Base-by-base conservation (phyloP, 306 rosid genomes). In the Acacia crassicarpa region DNA sequence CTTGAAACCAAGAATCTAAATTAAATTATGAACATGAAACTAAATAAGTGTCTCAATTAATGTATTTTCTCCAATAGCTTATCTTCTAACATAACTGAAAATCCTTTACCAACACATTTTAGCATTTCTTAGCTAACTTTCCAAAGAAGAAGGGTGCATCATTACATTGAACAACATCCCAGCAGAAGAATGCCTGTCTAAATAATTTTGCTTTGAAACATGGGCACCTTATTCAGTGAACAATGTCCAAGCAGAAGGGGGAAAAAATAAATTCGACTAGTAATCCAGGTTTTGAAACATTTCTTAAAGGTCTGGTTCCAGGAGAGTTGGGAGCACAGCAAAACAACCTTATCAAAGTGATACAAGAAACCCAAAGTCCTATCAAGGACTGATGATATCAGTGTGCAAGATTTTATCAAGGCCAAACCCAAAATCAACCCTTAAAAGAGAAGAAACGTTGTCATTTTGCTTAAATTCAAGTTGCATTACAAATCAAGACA, bases 401-500 rank as follows among this genome's bases (percentile, higher is more conserved):
- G 85, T 40, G 23, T 8, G 27, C 48, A 58, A 62, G 61, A 45
- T 33, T 82, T 45, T 71, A 59, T 59, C 72, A 32, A 77, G 74
- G 72, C 20, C 32, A 77, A 67, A 22, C 45, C 78, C 38, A 20
- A 51, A 75, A 23, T 59, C 19, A 61, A 41, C 40, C 68, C 25
- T 54, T 67, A 43, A 15, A 46, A 69, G 53, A 69, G 53, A 68
- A 23, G 22, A 62, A 16, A 59, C 38, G 9, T 8, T 22, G 35
- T 58, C 71, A 54, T 53, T 67, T 61, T 27, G 35, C 27, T 25
- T 27, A 27, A 25, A 62, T 4, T n/a, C 70, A 82, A 69, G n/a
- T 38, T 25, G 67, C 41, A 23, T 33, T 45, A 22, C 43, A 41
- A 44, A 66, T 71, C 56, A 66, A 63, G 48, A 51, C 73, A 68